A percentile compares a stretch with the other conserved stretches of the same genome.
Evolutionary conservation across 257 asterid genomes (phyloP).

Genomic region (Apocynum venetum): DNA sequence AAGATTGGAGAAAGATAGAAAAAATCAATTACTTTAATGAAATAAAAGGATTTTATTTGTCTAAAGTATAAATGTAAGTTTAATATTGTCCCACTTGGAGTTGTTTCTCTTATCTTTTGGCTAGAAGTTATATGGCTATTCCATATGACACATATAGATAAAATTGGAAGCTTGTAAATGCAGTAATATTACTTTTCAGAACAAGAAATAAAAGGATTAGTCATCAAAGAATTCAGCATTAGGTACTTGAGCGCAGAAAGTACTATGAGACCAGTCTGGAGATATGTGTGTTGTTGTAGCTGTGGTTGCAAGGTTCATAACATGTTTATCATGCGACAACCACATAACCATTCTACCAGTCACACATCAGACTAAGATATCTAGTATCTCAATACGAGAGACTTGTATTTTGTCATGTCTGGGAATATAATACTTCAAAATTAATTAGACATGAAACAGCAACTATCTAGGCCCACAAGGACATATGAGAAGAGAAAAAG

Average conservation of each 20-base stretch:
- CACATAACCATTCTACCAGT: not conserved
- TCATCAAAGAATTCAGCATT: not conserved
- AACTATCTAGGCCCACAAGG: not conserved
- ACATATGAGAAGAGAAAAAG: not conserved
- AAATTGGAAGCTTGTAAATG: not conserved
- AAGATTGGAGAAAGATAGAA: not conserved
- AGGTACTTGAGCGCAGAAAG: not conserved
- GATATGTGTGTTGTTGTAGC: too few species aligned
- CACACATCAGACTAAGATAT: not conserved
- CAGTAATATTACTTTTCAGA: too few species aligned
- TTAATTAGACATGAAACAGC: not conserved
- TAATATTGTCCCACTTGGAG: not conserved
- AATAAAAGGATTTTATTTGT: not conserved
- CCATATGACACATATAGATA: not conserved
- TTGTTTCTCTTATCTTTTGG: not conserved
- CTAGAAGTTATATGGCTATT: not conserved
- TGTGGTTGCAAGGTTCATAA: too few species aligned
- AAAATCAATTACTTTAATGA: not conserved
- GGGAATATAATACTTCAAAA: too few species aligned
- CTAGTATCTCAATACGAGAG: not conserved
- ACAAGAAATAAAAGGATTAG: not conserved
- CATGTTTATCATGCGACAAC: not conserved
- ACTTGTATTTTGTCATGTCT: not conserved
- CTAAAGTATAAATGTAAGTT: not conserved
- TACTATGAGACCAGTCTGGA: not conserved